phyloP scores from a whole-genome alignment of 1,139 yeast genomes.

The Arxiozyma heterogenica region DNA sequence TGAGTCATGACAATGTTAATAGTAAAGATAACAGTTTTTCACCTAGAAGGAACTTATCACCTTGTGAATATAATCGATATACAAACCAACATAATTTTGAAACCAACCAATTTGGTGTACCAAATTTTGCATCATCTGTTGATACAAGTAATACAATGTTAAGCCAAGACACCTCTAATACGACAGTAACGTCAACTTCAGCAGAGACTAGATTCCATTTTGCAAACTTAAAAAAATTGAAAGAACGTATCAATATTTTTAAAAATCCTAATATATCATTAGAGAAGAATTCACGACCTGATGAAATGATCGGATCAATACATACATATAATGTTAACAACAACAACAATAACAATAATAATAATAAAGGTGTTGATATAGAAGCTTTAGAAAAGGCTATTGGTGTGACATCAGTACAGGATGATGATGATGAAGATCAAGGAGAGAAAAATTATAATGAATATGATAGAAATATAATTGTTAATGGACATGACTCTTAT shows the following conservation, averaged over 20 bases:
- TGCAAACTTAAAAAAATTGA: slow-evolving; percentile 29
- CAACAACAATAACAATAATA: slow-evolving; percentile 5
- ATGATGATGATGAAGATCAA: slow-evolving; percentile 5
- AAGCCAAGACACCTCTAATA: slow-evolving; percentile 18
- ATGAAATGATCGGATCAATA: neutral
- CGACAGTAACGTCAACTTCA: slow-evolving; percentile 17
- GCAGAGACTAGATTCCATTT: slow-evolving; percentile 27
- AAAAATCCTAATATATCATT: slow-evolving; percentile 23
- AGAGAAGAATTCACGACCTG: slow-evolving; percentile 4
- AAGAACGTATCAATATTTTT: slow-evolving; percentile 29
- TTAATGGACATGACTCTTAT: neutral
- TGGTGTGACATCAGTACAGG: slow-evolving; percentile 20
- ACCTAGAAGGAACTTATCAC: neutral
- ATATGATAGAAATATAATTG: neutral
- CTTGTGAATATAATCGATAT: neutral
- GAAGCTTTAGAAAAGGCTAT: slow-evolving; percentile 31
- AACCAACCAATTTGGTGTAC: slow-evolving; percentile 2
- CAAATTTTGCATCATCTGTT: slow-evolving; percentile 21
- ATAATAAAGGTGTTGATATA: slow-evolving; percentile 22
- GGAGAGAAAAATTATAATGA: neutral
- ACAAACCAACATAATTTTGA: neutral
- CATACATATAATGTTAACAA: neutral
- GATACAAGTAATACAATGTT: slow-evolving; percentile 17
- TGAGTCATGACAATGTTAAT: neutral
- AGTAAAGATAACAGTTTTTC: neutral